Base-by-base conservation (phyloP, 169 alveolate genomes). In the Plasmodium malariae region DNA sequence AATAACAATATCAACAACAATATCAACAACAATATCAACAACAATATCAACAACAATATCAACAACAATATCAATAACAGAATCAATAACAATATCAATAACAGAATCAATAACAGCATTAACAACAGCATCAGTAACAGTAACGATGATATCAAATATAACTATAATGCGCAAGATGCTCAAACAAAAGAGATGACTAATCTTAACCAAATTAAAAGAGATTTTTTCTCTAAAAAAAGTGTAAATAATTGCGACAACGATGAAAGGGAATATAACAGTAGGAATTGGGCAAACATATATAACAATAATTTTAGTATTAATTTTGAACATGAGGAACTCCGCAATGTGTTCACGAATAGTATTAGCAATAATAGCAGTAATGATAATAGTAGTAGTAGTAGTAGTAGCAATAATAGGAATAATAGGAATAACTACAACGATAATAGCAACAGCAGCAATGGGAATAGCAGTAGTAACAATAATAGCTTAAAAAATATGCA, bases 401-500 rank as follows among this genome's bases (percentile, higher is more conserved):
- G n/a, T 48, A 19, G 3, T 5, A 48, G n/a, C 57, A 40, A 40
- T 40, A 40, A 40, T 40, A 40, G 9, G 5, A 40, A 40, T 40
- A 40, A 40, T 40, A 40, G 9, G 5, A 40, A 40, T 40, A 40
- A 40, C 9, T 6, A 40, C 9, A 40, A 40, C 51, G n/a, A 40
- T 40, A 40, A 40, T 40, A 9, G 51, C 5, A 9, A 40, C 51
- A 40, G 5, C 9, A 40, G 9, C 51, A 40, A 40, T 5, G 51
- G 51, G 51, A 40, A 9, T 40, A 40, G 51, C 30, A 59, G 43
- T 6, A 14, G 37, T 19, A 11, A 28, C 3, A 67, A 1, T 11
- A 19, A 78, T 34, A 34, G 63, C 28, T 78, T 37, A 54, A 78
- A 63, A 78, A 62, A 78, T 55, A 78, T 60, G 69, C 74, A 78